Conservation (phyloP, 352 stramenopile genomes). For the Ophiocytium majus region DNA sequence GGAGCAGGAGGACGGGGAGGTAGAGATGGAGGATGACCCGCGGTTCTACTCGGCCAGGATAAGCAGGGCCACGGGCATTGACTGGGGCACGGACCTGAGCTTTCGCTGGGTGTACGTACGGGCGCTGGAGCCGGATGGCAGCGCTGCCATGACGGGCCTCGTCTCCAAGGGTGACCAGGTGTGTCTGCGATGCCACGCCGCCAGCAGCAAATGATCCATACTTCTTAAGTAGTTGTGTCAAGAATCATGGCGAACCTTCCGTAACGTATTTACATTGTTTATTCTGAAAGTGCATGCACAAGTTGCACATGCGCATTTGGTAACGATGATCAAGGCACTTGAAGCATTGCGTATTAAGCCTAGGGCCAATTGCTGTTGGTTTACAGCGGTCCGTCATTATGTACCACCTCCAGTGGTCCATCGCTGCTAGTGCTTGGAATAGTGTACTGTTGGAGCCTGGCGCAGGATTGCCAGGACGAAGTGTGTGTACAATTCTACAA, state of each 20-base stretch:
- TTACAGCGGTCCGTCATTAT: no score
- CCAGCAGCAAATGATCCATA: not conserved
- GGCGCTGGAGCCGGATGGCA: conserved; percentile 63
- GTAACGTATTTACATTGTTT: not conserved
- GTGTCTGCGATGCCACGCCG: not conserved
- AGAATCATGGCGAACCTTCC: not conserved
- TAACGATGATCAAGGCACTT: not conserved
- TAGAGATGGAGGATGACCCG: conserved; percentile 33
- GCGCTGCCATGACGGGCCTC: conserved; percentile 61
- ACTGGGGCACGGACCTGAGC: conserved; percentile 72
- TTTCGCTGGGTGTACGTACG: conserved; percentile 75
- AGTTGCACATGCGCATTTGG: no score
- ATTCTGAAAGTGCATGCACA: no score
- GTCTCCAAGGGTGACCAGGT: conserved; percentile 64
- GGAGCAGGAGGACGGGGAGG: not conserved
- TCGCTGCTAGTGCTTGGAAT: no score
- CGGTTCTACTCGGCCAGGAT: conserved; percentile 44
- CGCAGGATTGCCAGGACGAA: no score
- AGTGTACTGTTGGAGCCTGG: no score
- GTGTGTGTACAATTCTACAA: no score
- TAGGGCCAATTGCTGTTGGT: no score
- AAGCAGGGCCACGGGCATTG: conserved; percentile 62
- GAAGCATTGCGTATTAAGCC: not conserved
- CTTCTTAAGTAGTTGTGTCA: not conserved
- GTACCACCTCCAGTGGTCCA: no score